Percentiles rank a stretch among this genome's conserved stretches.
phyloP scores from a whole-genome alignment of 176 grass and related monocot species.

The Miscanthus lutarioriparius region DNA sequence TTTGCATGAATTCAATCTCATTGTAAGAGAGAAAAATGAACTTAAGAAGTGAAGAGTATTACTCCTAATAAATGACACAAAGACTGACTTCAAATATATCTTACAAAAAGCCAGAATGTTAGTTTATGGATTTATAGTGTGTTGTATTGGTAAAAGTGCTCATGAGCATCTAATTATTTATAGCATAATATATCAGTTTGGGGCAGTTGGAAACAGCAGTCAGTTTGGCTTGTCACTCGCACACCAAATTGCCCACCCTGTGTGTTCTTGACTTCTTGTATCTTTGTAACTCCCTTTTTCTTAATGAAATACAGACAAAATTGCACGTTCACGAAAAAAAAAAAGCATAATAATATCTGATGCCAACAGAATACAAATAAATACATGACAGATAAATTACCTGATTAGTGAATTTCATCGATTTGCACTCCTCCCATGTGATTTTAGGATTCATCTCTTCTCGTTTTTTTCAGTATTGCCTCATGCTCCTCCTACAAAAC shows the following conservation, averaged over 20 bases:
- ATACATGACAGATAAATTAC: neutral
- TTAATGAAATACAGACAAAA: too few species aligned
- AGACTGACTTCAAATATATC: too few species aligned
- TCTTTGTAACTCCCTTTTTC: too few species aligned
- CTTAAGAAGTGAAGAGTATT: neutral
- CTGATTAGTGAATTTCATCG: slow-evolving; percentile 7
- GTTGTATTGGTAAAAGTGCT: neutral
- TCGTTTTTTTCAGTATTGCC: neutral
- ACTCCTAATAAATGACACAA: neutral
- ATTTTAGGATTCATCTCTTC: neutral
- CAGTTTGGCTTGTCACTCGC: too few species aligned
- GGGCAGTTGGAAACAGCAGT: too few species aligned
- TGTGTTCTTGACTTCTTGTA: too few species aligned
- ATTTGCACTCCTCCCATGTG: neutral
- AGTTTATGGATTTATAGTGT: neutral
- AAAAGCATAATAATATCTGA: too few species aligned
- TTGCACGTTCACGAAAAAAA: too few species aligned
- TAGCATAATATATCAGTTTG: too few species aligned
- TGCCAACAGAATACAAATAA: neutral
- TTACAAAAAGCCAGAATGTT: neutral
- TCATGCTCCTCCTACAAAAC: neutral
- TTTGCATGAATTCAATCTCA: too few species aligned
- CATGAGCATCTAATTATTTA: neutral
- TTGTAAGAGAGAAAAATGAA: too few species aligned
- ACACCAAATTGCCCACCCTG: too few species aligned